These are phyloP conservation scores for Ambrosiella cleistominuta DNA, from an alignment of 2,329 filamentous ascomycete species.

Conservation along the genomic window DNA sequence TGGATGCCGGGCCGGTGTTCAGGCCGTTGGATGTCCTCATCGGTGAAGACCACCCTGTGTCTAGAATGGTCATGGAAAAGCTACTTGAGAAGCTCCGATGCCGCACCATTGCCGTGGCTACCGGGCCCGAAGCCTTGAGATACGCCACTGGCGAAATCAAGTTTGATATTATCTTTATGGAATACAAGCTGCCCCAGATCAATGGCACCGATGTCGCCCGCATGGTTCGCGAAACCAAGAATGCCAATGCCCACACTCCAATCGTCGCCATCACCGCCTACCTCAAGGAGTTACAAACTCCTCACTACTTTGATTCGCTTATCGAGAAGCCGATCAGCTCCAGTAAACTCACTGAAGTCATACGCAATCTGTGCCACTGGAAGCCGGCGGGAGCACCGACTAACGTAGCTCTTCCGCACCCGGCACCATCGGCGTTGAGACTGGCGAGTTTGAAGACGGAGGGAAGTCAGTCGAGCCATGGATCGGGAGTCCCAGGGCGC, in stretches of 20 bases:
- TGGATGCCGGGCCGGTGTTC: slow-evolving; percentile 63
- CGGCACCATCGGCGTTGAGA: slow-evolving; percentile 46
- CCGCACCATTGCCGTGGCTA: slow-evolving; percentile 78
- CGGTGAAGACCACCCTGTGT: slow-evolving; percentile 94
- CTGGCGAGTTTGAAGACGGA: slow-evolving; percentile 47
- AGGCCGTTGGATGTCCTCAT: slow-evolving; percentile 85
- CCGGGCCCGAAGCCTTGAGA: slow-evolving; percentile 78
- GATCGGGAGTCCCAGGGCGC: slow-evolving; percentile 39
- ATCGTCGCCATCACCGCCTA: slow-evolving; percentile 96
- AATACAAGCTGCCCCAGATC: slow-evolving; percentile 87
- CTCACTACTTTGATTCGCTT: slow-evolving; percentile 86
- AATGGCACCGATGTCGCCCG: slow-evolving; percentile 89
- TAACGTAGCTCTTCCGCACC: slow-evolving; percentile 33
- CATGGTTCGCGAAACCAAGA: slow-evolving; percentile 95
- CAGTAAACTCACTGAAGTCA: slow-evolving; percentile 73
- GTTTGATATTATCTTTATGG: slow-evolving; percentile 96
- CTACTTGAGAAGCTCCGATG: slow-evolving; percentile 88
- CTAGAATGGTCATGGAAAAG: slow-evolving; percentile 96
- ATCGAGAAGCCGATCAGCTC: slow-evolving; percentile 94
- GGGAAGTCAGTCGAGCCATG: slow-evolving; percentile 64
- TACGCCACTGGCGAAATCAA: slow-evolving; percentile 95
- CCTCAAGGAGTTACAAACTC: slow-evolving; percentile 87
- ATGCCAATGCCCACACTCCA: slow-evolving; percentile 82
- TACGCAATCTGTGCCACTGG: slow-evolving; percentile 84
- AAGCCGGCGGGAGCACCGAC: slow-evolving; percentile 45